Evolutionary conservation across 257 asterid genomes (phyloP), one percentile per base, ranked within the genome.

Genomic region (Buddleja alternifolia): DNA sequence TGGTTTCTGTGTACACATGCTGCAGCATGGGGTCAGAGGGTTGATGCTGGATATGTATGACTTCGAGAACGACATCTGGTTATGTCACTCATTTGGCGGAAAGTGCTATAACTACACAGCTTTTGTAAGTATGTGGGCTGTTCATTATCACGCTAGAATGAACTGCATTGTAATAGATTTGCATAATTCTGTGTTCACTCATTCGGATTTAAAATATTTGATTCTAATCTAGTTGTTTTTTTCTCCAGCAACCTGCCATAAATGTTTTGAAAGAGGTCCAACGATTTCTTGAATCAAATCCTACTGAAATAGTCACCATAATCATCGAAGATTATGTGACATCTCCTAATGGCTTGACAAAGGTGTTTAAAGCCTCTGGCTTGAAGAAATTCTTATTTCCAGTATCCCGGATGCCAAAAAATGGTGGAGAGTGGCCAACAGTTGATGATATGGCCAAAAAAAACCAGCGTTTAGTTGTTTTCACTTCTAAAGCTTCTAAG

Each of bases 1-100:
- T 57, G 47, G 53, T 67, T 70, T 71, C 58, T 72, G 20, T 70
- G 67, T 48, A 69, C 48, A n/a, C 45, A 47, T 69, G 37, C 63
- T 75, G 85, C 96, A 93, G 99, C 89, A 89, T 80, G 97, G 96
- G 32, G 95, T 93, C 52, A 80, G 96, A 82, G 97, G 96, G 62
- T 74, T 93, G 88, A 90, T 90, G 97, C 97, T 93, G 15, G 99
- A 93, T 82, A 90, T 90, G 90, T 90, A 93, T 42, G 96, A 88
- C 80, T 90, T 85, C 64, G 47, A 87, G 57, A 85, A 87, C 37
- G 97, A 85, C 77, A 83, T 93, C 67, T 93, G 99, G 99, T 75
- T 93, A 57, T 93, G 99, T 73, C 99, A 90, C 83, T 93, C 97
- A 29, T 93, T 75, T 46, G 96, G 96, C 12, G 96, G 96, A 36